Percentiles rank a stretch among this genome's conserved stretches.
phyloP scores from a whole-genome alignment of 768 basidiomycete genomes.

The Pleurotus citrinopileatus region DNA sequence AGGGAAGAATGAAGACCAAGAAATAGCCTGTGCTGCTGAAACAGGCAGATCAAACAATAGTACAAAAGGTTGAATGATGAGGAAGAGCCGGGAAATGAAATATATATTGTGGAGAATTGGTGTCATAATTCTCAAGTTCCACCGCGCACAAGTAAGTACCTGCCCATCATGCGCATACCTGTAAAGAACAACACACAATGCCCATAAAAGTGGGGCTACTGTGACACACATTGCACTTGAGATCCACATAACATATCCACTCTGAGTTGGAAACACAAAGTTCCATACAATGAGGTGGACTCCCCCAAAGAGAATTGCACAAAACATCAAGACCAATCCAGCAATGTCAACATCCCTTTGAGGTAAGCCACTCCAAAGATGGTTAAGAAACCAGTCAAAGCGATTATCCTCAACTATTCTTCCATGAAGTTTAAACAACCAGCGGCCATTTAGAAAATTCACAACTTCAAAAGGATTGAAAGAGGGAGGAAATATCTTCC shows the following conservation, averaged over 20 bases:
- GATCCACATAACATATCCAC: conserved; percentile 20
- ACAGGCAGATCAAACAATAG: conserved; percentile 9
- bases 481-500: too few species aligned
- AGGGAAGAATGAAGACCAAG: conserved; percentile 19
- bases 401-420: too few species aligned
- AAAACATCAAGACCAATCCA: background rate
- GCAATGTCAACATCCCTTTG: too few species aligned
- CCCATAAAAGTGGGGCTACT: conserved; percentile 8
- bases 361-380: too few species aligned
- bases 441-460: too few species aligned
- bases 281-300: conserved; percentile 25
- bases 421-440: background rate
- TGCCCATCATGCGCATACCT: too few species aligned
- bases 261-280: conserved; percentile 16
- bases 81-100: conserved; percentile 7
- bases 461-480: too few species aligned
- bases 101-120: background rate
- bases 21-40: conserved; percentile 11
- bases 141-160: too few species aligned
- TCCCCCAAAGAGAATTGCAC: conserved; percentile 20
- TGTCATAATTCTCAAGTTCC: too few species aligned
- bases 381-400: too few species aligned
- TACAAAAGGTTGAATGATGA: conserved; percentile 14
- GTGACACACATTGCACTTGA: conserved; percentile 13
- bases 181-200: background rate